phyloP scores from a whole-genome alignment of 148 eudicot genomes.

The Rhododendron henanense region DNA sequence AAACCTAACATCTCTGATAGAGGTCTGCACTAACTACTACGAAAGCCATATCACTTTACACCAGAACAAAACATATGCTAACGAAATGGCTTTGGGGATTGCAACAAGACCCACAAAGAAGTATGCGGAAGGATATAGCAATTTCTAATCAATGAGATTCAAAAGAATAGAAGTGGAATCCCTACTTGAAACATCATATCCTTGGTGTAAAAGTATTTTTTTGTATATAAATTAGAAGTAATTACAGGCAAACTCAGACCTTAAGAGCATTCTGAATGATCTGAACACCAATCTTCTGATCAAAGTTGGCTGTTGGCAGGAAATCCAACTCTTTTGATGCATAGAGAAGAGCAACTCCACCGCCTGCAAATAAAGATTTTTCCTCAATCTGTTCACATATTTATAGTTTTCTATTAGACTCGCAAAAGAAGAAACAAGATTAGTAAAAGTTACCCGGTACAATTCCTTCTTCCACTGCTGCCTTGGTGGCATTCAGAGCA shows the following conservation, averaged over 20 bases:
- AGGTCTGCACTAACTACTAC: neutral
- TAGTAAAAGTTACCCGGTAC: conserved; percentile 54
- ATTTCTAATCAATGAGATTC: neutral
- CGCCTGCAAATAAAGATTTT: conserved; percentile 24
- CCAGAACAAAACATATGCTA: neutral
- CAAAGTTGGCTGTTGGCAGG: conserved; percentile 47
- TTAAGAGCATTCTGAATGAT: conserved; percentile 50
- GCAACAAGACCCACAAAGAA: too few relatives aligned
- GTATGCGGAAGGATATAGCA: neutral
- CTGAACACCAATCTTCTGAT: conserved; percentile 56
- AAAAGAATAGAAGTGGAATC: neutral
- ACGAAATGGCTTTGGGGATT: neutral
- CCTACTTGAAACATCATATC: neutral
- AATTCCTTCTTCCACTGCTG: conserved; percentile 97
- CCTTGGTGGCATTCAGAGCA: conserved; percentile 95
- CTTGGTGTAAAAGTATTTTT: too few relatives aligned
- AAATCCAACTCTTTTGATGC: conserved; percentile 47
- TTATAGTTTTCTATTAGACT: neutral
- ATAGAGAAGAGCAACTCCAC: conserved; percentile 62
- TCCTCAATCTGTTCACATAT: neutral
- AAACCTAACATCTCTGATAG: neutral
- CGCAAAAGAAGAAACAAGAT: neutral
- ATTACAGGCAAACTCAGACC: conserved; percentile 8
- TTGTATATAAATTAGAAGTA: too few relatives aligned
- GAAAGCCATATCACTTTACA: neutral